A percentile compares a stretch with the other conserved stretches of the same genome.
These are phyloP conservation scores for Backusella morwellensis DNA, from an alignment of 192 early-diverging fungal species.

Conservation along the genomic window DNA sequence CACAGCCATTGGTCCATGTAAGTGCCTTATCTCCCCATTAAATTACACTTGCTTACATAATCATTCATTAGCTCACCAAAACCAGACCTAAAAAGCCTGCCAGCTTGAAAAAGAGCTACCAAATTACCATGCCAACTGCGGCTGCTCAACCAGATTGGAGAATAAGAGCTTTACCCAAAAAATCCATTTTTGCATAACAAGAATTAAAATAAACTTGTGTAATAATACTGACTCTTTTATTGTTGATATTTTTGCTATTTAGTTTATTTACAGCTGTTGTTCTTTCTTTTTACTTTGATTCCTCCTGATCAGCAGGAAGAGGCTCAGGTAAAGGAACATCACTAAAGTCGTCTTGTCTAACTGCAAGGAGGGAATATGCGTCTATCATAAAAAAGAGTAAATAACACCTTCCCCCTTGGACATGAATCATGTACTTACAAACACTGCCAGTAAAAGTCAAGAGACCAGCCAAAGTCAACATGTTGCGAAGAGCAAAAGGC, in stretches of 20 bases:
- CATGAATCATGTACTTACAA: constrained; percentile 38
- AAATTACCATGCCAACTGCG: neutral
- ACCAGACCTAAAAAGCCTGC: neutral
- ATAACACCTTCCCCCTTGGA: neutral
- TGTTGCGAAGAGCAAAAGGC: constrained; percentile 49
- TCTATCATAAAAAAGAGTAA: constrained; percentile 34
- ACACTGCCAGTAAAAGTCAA: constrained; percentile 49
- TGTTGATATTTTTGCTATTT: neutral
- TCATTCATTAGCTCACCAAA: neutral
- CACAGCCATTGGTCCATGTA: constrained; percentile 3
- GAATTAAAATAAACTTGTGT: neutral
- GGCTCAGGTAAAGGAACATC: constrained; percentile 64
- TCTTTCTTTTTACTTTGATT: neutral
- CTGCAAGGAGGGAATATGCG: constrained; percentile 71
- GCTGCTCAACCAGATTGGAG: constrained; percentile 16
- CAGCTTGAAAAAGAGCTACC: neutral
- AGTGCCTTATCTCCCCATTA: neutral
- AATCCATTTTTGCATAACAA: neutral
- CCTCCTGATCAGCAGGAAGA: constrained; percentile 22
- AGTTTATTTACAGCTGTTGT: neutral
- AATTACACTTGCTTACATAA: neutral
- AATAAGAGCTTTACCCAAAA: constrained; percentile 5
- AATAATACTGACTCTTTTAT: neutral
- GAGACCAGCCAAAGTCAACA: constrained; percentile 46
- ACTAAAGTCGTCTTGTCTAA: constrained; percentile 76